phyloP scores from a whole-genome alignment of 1,139 yeast genomes.

The Blastobotrys proliferans region DNA sequence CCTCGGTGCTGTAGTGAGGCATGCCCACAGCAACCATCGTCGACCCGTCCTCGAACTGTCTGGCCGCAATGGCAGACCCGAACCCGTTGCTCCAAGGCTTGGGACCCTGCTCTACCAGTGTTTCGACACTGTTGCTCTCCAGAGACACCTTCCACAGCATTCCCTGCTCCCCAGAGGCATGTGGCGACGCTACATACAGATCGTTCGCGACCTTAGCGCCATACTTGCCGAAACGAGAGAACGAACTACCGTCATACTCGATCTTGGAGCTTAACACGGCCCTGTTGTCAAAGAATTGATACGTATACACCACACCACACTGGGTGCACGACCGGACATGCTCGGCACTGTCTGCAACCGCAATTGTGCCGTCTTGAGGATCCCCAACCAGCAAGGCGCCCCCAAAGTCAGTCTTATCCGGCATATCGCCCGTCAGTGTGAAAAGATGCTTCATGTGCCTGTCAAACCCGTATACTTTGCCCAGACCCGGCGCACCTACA shows the following conservation, averaged over 20 bases:
- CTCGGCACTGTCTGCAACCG: conserved; percentile 27
- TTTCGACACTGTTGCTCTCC: conserved; percentile 17
- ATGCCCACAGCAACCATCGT: conserved; percentile 41
- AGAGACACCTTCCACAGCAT: conserved; percentile 42
- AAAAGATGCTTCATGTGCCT: conserved; percentile 1
- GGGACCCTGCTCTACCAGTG: conserved; percentile 26
- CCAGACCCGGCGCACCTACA: conserved; percentile 33
- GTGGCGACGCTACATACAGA: conserved; percentile 40
- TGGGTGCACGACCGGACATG: conserved; percentile 27
- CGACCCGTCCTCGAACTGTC: conserved; percentile 22
- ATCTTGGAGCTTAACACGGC: conserved; percentile 5
- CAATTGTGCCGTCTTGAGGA: conserved; percentile 19
- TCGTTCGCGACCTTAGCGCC: conserved; percentile 28
- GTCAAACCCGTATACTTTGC: conserved; percentile 29
- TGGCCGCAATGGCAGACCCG: conserved; percentile 37
- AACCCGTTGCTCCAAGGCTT: conserved; percentile 39
- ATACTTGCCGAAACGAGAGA: conserved; percentile 36
- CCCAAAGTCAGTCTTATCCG: conserved; percentile 26
- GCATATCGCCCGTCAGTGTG: conserved; percentile 3
- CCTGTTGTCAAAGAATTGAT: conserved; percentile 13
- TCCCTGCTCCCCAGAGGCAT: conserved; percentile 40
- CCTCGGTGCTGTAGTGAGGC: conserved; percentile 42
- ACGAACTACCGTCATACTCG: conserved; percentile 14
- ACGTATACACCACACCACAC: conserved; percentile 38
- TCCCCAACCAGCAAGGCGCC: conserved; percentile 27